Evolutionary conservation across 2,329 filamentous ascomycete species (phyloP).

Genomic region (Botrytis fragariae): DNA sequence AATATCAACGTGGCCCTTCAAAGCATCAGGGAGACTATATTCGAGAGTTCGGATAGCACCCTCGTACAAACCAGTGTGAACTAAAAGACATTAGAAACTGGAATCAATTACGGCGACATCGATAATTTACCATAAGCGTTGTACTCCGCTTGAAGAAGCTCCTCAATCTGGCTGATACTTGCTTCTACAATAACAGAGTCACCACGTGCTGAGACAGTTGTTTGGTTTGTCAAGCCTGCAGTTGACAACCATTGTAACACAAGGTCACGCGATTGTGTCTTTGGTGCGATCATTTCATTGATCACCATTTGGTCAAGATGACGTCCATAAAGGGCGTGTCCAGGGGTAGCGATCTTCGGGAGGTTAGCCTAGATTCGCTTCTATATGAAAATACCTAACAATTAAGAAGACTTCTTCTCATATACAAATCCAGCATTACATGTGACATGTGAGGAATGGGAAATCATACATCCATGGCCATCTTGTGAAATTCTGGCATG

Average conservation of each 20-base stretch:
- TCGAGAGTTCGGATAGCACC: slow-evolving; percentile 32
- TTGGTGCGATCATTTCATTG: slow-evolving; percentile 52
- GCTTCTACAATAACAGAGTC: slow-evolving; percentile 49
- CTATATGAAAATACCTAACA: neutral
- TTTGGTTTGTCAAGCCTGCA: slow-evolving; percentile 45
- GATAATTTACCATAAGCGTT: slow-evolving; percentile 48
- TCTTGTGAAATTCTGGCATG: slow-evolving; percentile 36
- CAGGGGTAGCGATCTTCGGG: slow-evolving; percentile 42
- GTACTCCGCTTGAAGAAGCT: slow-evolving; percentile 52
- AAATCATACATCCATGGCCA: slow-evolving; percentile 34
- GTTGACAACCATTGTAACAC: slow-evolving; percentile 57
- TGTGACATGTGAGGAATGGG: neutral
- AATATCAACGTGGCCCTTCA: slow-evolving; percentile 57
- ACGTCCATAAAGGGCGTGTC: slow-evolving; percentile 52
- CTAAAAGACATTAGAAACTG: slow-evolving; percentile 25
- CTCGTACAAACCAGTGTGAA: slow-evolving; percentile 25
- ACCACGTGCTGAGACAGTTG: slow-evolving; percentile 51
- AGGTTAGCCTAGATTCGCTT: slow-evolving; percentile 14
- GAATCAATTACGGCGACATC: neutral
- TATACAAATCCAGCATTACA: neutral
- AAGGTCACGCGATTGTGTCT: slow-evolving; percentile 50
- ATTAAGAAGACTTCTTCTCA: neutral
- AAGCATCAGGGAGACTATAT: slow-evolving; percentile 47
- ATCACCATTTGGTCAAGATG: slow-evolving; percentile 53
- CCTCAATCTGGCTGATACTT: slow-evolving; percentile 51